These are phyloP conservation scores for Chlamydomonas schloesseri DNA, from an alignment of 139 green algal genomes.

Conservation along the genomic window DNA sequence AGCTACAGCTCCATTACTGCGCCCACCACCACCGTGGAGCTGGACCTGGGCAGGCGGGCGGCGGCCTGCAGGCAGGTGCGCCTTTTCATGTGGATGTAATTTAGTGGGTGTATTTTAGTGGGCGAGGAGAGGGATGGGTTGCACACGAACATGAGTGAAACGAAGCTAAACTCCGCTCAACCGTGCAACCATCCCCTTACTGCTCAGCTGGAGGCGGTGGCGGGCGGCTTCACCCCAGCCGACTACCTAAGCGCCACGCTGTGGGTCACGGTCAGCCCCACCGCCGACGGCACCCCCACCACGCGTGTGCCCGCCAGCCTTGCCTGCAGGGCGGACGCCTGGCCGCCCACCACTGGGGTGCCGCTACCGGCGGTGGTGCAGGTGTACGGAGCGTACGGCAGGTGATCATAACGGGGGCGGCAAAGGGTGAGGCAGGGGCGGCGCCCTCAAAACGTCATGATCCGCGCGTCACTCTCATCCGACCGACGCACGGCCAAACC, in stretches of 20 bases:
- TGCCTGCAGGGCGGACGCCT: conserved; percentile 4
- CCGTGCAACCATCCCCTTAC: too few relatives aligned
- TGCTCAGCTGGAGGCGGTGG: conserved; percentile 35
- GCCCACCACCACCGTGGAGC: conserved; percentile 15
- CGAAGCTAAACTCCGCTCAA: too few relatives aligned
- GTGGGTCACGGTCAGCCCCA: neutral
- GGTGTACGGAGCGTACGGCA: conserved; percentile 81
- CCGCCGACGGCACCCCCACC: neutral
- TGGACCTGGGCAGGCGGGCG: neutral
- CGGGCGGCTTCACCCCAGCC: neutral
- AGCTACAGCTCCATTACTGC: conserved; percentile 29
- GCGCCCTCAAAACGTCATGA: too few relatives aligned
- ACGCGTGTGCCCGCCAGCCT: conserved; percentile 4
- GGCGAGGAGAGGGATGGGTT: too few relatives aligned
- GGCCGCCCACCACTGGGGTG: conserved; percentile 3
- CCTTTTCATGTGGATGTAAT: too few relatives aligned
- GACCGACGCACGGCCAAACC: too few relatives aligned
- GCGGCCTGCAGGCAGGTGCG: neutral
- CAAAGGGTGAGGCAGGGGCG: too few relatives aligned
- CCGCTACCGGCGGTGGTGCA: conserved; percentile 23
- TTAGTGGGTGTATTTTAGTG: too few relatives aligned
- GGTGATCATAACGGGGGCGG: too few relatives aligned
- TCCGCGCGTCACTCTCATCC: too few relatives aligned
- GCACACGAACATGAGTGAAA: too few relatives aligned
- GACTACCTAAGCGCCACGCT: neutral